These are phyloP conservation scores for Cercophora scortea DNA, from an alignment of 495 filamentous ascomycete genomes.

Conservation along the genomic window DNA sequence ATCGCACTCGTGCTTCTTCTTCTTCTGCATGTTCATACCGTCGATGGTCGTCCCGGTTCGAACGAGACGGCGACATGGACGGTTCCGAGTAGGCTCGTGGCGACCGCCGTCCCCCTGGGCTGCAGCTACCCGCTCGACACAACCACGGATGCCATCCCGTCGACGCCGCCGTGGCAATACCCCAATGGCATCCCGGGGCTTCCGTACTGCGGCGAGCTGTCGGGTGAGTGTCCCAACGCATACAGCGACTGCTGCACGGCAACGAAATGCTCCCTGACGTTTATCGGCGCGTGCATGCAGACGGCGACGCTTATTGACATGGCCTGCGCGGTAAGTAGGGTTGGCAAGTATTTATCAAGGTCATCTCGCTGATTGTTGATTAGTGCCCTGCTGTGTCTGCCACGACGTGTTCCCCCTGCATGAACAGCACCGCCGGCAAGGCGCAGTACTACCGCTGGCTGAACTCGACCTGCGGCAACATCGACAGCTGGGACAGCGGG, in stretches of 20 bases:
- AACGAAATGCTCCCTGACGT: background rate
- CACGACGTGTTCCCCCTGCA: background rate
- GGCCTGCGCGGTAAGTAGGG: background rate
- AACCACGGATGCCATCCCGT: background rate
- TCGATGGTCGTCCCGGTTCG: background rate
- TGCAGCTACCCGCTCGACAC: too few species aligned
- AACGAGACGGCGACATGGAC: background rate
- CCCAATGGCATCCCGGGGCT: background rate
- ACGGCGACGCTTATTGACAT: background rate
- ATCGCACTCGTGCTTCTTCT: too few species aligned
- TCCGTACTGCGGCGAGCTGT: background rate
- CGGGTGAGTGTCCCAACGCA: background rate
- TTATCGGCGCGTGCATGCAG: constrained; percentile 2
- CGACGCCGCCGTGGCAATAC: background rate
- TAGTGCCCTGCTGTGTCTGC: too few species aligned
- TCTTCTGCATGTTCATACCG: background rate
- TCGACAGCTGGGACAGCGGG: background rate
- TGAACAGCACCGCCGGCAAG: background rate
- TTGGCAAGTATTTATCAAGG: too few species aligned
- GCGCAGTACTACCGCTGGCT: background rate
- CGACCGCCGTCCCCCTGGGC: too few species aligned
- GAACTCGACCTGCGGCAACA: constrained; percentile 1
- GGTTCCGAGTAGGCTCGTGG: too few species aligned
- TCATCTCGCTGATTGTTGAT: too few species aligned
- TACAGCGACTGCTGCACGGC: background rate